Base-by-base conservation (phyloP, 345 rosid species). In the Rhizophora mangle region DNA sequence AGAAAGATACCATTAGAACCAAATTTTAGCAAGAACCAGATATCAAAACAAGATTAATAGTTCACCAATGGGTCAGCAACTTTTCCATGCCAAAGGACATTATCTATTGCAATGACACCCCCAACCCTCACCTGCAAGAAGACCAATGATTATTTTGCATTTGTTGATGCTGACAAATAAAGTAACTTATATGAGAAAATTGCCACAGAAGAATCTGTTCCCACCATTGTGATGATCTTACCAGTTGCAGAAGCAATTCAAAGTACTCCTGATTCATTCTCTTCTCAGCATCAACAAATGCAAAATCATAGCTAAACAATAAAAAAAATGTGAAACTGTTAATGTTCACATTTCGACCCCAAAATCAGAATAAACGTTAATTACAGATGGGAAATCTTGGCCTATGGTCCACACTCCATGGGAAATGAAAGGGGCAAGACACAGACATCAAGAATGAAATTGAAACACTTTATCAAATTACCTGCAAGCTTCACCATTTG, bases 61-160 rank as follows among this genome's bases (percentile, higher is more conserved):
- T 20, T 68, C 78, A 91, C 98, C 91, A 77, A 68, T 9, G 93
- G 97, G 63, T 91, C 96, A 10, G 87, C 86, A 72, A 94, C 98
- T 78, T 86, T 86, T 64, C 96, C 98, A 49, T 91, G 93, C 97
- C 97, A 94, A 75, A 94, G 96, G 63, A 94, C 98, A 83, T 94
- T 94, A 75, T 94, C 98, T 49, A 89, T 68, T 74, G 87, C 89
- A 26, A 94, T 89, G 72, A 91, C 74, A 72, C 98, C 98, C 65
- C 93, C 96, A 71, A 78, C 82, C 78, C 88, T 84, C 67, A 94
- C 91, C 98, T 91, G 81, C 55, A 46, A 65, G 52, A 13, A 27
- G 73, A 72, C 55, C 9, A 60, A 53, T 62, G 59, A 54, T 29
- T 43, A 64, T 27, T 52, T 67, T 63, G 49, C 49, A 24, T 56